Base-by-base conservation (phyloP, 768 basidiomycete genomes). In the Scleroderma bovista region DNA sequence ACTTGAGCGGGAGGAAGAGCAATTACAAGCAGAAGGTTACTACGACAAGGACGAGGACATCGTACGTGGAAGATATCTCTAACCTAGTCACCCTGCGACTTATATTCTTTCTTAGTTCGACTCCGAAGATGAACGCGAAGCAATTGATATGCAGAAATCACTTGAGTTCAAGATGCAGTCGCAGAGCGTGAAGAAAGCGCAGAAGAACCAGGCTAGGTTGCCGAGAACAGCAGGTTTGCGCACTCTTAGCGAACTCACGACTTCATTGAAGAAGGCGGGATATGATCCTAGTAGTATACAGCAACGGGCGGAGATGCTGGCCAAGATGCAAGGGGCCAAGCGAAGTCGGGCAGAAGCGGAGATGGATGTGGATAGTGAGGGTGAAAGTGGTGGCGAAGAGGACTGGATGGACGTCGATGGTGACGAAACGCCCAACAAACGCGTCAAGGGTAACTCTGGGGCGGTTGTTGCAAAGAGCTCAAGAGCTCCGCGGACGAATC, bases 1-100 rank as follows among this genome's bases (percentile, higher is more conserved):
- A 12, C 82, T 99, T 50, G 95, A 99, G 69, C 82, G 90, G 16
- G 96, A 98, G 65, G 96, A 99, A 68, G 95, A 95, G 68, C 81
- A 80, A 57, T 79, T 99, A n/a, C 76, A 92, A 65, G 86, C 84
- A 1, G 92, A 97, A 66, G 96, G 96, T 3, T 98, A 89, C 76
- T 99, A 98, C 67, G 90, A 92, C 32, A 81, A 75, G 47, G 95
- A 93, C 33, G 87, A 86, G 51, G 88, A 94, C 47, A 86, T 91
- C 63, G 91, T 91, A 62, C 51, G 79, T 67, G 3, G 44, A 36
- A 15, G 22, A 36, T 37, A 11, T 22, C 23, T 38, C 3, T 22
- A 15, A 17, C 10, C 34, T 34, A 33, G 34, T 20, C 23, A 44
- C 34, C 24, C 34, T 38, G 46, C 37, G 24, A 48, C 31, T 55